Evolutionary conservation across 2,329 filamentous ascomycete genomes (phyloP).

Genomic region (Domatiomyces globalis): DNA sequence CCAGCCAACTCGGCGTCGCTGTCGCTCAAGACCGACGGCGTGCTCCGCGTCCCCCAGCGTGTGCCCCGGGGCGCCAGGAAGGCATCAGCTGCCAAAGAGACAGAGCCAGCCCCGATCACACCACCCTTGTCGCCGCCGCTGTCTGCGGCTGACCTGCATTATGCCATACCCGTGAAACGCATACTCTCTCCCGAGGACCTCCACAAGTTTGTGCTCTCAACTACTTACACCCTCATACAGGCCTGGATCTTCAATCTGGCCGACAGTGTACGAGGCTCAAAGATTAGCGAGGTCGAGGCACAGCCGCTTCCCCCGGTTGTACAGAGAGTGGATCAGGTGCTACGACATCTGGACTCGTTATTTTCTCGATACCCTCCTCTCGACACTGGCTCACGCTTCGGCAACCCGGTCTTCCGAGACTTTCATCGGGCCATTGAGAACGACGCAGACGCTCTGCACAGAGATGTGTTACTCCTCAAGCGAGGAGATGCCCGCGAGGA

Average conservation of each 20-base stretch:
- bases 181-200: slow-evolving; percentile 75
- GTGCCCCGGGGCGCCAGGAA: slow-evolving; percentile 23
- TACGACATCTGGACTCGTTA: slow-evolving; percentile 54
- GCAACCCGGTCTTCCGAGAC: slow-evolving; percentile 77
- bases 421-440: slow-evolving; percentile 47
- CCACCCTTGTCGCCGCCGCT: slow-evolving; percentile 58
- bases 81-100: slow-evolving; percentile 18
- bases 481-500: slow-evolving; percentile 48
- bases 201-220: slow-evolving; percentile 62
- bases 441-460: slow-evolving; percentile 30
- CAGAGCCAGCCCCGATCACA: slow-evolving; percentile 56
- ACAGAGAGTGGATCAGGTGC: slow-evolving; percentile 50
- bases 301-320: slow-evolving; percentile 48
- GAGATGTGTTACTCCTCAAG: slow-evolving; percentile 25
- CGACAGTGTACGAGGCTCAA: slow-evolving; percentile 60
- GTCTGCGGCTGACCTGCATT: slow-evolving; percentile 45
- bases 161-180: slow-evolving; percentile 55
- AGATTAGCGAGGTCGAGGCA: slow-evolving; percentile 47
- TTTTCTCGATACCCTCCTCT: slow-evolving; percentile 60
- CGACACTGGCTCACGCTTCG: slow-evolving; percentile 84
- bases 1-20: background rate
- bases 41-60: slow-evolving; percentile 10
- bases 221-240: slow-evolving; percentile 60
- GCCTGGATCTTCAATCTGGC: slow-evolving; percentile 78
- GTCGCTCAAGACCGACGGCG: background rate